phyloP scores from a whole-genome alignment of 495 filamentous ascomycete species.

The Talaromyces thailandensis region DNA sequence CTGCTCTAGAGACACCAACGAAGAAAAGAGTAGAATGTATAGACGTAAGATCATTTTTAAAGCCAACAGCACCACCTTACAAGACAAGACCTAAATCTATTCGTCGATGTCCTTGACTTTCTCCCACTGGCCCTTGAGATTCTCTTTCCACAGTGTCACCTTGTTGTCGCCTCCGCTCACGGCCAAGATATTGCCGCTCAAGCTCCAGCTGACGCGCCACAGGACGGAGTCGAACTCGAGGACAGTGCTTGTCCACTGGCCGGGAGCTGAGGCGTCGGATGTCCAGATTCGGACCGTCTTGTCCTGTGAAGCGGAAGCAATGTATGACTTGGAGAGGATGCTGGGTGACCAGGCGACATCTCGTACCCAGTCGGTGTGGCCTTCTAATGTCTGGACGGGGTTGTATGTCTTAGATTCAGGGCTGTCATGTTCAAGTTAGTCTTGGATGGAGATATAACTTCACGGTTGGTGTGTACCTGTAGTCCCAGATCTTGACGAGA shows the following conservation, averaged over 20 bases:
- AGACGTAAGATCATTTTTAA: constrained; percentile 1
- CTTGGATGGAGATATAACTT: too few species aligned
- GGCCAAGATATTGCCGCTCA: constrained; percentile 94
- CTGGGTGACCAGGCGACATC: constrained; percentile 96
- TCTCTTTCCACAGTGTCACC: constrained; percentile 62
- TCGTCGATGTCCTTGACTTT: constrained; percentile 95
- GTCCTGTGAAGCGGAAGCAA: constrained; percentile 90
- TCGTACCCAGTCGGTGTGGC: constrained; percentile 95
- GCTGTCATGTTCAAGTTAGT: too few species aligned
- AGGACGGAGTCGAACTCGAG: constrained; percentile 80
- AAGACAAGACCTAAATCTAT: constrained; percentile 29
- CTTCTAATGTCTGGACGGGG: constrained; percentile 48
- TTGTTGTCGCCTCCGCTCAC: constrained; percentile 94
- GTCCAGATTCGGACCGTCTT: constrained; percentile 98
- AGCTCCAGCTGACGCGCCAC: constrained; percentile 96
- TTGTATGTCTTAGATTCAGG: constrained; percentile 46
- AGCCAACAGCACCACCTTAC: constrained; percentile 9
- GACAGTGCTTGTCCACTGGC: constrained; percentile 73
- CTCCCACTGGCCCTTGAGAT: constrained; percentile 71
- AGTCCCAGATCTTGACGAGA: constrained; percentile 82
- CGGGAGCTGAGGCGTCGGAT: constrained; percentile 47
- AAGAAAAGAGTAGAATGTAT: constrained; percentile 7
- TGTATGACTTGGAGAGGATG: constrained; percentile 88
- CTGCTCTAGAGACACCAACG: not conserved
- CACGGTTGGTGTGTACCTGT: constrained; percentile 28